Evolutionary conservation across 805 yeast genomes (phyloP).

Genomic region (Saccharomycopsis capsularis): DNA sequence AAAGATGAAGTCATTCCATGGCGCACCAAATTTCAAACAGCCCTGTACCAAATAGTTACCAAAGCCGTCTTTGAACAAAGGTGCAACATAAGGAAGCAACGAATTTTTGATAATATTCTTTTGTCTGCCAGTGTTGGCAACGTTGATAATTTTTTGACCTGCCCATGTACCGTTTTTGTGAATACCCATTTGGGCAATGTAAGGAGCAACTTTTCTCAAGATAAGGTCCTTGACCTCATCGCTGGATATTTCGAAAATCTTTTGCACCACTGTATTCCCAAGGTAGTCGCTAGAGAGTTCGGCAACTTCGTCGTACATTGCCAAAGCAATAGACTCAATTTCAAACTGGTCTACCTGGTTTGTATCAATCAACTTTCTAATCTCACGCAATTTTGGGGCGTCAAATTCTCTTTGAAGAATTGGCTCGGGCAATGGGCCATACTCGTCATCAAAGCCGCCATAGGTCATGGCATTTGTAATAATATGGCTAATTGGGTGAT

Average conservation of each 20-base stretch:
- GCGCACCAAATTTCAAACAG: constrained; percentile 81
- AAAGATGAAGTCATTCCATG: constrained; percentile 83
- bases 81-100: constrained; percentile 73
- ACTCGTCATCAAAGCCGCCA: constrained; percentile 43
- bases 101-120: constrained; percentile 60
- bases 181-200: constrained; percentile 82
- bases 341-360: constrained; percentile 37
- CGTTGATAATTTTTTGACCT: constrained; percentile 87
- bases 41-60: constrained; percentile 96
- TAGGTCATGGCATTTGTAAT: constrained; percentile 39
- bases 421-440: constrained; percentile 76
- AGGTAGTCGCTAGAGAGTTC: constrained; percentile 87
- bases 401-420: constrained; percentile 66
- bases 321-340: constrained; percentile 72
- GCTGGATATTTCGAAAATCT: constrained; percentile 67
- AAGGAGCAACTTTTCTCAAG: constrained; percentile 71
- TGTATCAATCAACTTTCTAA: constrained; percentile 63
- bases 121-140: constrained; percentile 56
- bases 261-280: constrained; percentile 94
- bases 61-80: constrained; percentile 87
- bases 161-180: constrained; percentile 99
- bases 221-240: constrained; percentile 70
- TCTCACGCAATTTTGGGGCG: constrained; percentile 81
- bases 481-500: constrained; percentile 28
- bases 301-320: constrained; percentile 84